These are phyloP conservation scores for Lachancea nothofagi DNA, from an alignment of 805 yeast species.

Conservation along the genomic window DNA sequence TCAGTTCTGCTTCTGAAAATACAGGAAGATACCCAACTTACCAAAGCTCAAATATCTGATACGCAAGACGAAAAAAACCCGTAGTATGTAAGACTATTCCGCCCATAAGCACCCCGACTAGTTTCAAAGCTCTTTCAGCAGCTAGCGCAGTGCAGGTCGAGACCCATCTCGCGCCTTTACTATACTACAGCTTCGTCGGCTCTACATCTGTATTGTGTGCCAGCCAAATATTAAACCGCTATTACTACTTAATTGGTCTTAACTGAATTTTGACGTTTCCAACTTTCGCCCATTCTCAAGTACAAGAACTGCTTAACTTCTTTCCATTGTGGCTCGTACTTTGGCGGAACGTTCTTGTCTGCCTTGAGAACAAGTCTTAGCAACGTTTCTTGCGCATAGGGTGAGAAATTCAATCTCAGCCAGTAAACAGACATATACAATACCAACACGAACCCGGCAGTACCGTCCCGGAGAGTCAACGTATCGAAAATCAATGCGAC, in stretches of 20 bases:
- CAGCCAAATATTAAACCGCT: too few species aligned
- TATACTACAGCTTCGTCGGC: too few species aligned
- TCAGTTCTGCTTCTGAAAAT: slow-evolving; percentile 98
- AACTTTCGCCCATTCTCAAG: slow-evolving; percentile 36
- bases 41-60: slow-evolving; percentile 46
- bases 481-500: slow-evolving; percentile 54
- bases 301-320: slow-evolving; percentile 38
- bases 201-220: too few species aligned
- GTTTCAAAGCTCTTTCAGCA: too few species aligned
- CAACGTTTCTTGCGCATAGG: slow-evolving; percentile 35
- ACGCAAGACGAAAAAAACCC: background rate
- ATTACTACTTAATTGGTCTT: background rate
- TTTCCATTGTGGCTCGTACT: slow-evolving; percentile 37
- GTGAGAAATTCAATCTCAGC: slow-evolving; percentile 57
- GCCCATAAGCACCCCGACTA: too few species aligned
- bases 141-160: too few species aligned
- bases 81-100: too few species aligned
- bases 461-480: slow-evolving; percentile 50
- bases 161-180: too few species aligned
- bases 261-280: slow-evolving; percentile 14
- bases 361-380: slow-evolving; percentile 27
- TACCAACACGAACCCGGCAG: slow-evolving; percentile 64
- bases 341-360: slow-evolving; percentile 33
- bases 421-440: slow-evolving; percentile 58
- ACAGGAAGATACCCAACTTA: slow-evolving; percentile 67